These are phyloP conservation scores for Papilionanthe hybrid DNA, from an alignment of 116 monocot genomes.

Conservation along the genomic window DNA sequence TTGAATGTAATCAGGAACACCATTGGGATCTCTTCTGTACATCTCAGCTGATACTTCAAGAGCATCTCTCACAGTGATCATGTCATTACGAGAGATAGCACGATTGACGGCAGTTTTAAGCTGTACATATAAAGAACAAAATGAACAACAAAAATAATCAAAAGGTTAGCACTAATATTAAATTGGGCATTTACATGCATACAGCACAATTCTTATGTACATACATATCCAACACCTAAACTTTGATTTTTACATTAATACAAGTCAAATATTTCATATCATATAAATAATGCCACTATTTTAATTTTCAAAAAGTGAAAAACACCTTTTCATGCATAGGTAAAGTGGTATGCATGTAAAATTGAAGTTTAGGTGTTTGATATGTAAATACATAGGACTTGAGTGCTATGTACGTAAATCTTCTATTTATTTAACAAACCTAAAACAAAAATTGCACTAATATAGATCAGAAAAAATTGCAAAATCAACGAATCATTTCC, in stretches of 20 bases:
- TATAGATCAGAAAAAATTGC: background rate
- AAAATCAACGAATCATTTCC: background rate
- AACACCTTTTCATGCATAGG: no score
- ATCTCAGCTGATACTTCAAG: slow-evolving; percentile 99
- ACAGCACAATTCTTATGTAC: background rate
- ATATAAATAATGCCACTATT: no score
- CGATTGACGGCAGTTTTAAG: slow-evolving; percentile 92
- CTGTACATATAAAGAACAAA: slow-evolving; percentile 31
- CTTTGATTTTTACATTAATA: no score
- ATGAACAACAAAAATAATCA: slow-evolving; percentile 2
- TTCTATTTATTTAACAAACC: background rate
- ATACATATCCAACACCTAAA: no score
- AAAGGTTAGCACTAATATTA: background rate
- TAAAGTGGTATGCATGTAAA: no score
- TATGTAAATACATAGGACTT: no score
- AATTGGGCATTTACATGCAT: background rate
- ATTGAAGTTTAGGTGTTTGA: no score
- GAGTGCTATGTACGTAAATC: no score
- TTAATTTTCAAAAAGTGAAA: no score
- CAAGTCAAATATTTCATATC: no score
- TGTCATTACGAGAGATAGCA: slow-evolving; percentile 76
- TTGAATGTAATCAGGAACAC: slow-evolving; percentile 88
- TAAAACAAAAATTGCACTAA: background rate
- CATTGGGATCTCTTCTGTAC: slow-evolving; percentile 82
- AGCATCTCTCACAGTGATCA: slow-evolving; percentile 83